These are phyloP conservation scores for Pythium apleroticum DNA, from an alignment of 352 stramenopile genomes.

Conservation along the genomic window DNA sequence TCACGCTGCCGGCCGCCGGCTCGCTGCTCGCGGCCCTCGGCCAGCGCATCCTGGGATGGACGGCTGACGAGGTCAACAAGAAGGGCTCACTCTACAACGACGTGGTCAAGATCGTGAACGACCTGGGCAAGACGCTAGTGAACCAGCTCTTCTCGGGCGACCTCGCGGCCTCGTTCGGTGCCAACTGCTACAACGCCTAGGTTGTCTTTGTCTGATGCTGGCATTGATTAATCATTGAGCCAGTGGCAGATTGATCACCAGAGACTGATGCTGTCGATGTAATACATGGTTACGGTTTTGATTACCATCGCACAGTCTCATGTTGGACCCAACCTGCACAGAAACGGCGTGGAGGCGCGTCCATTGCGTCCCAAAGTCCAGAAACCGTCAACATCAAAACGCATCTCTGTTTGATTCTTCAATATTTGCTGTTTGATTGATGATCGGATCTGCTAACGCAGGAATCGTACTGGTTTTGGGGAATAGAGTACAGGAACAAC, in stretches of 20 bases:
- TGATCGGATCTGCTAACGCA: not conserved
- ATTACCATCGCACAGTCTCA: not conserved
- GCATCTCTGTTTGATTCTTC: not conserved
- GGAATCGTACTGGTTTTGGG: conserved; percentile 22
- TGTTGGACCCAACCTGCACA: not conserved
- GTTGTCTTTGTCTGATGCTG: not conserved
- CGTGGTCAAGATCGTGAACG: conserved; percentile 43
- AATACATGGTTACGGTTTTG: conserved; percentile 14
- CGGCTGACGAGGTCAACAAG: conserved; percentile 53
- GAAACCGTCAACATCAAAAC: not conserved
- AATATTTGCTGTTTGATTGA: not conserved
- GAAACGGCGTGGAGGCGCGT: conserved; percentile 9
- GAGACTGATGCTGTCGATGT: not conserved
- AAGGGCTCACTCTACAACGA: conserved; percentile 57
- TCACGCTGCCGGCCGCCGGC: conserved; percentile 37
- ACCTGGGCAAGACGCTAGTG: conserved; percentile 43
- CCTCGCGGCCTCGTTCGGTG: conserved; percentile 42
- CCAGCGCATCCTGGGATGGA: conserved; percentile 48
- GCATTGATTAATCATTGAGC: not conserved
- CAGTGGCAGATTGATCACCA: not conserved
- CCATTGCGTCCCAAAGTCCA: conserved; percentile 3
- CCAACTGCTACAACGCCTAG: conserved; percentile 38
- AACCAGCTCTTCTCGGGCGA: conserved; percentile 45
- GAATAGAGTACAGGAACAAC: conserved; percentile 19
- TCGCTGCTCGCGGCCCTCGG: conserved; percentile 43